A percentile compares a stretch with the other conserved stretches of the same genome.
Evolutionary conservation across 768 basidiomycete genomes (phyloP).

Genomic region (Dioszegia hungarica): DNA sequence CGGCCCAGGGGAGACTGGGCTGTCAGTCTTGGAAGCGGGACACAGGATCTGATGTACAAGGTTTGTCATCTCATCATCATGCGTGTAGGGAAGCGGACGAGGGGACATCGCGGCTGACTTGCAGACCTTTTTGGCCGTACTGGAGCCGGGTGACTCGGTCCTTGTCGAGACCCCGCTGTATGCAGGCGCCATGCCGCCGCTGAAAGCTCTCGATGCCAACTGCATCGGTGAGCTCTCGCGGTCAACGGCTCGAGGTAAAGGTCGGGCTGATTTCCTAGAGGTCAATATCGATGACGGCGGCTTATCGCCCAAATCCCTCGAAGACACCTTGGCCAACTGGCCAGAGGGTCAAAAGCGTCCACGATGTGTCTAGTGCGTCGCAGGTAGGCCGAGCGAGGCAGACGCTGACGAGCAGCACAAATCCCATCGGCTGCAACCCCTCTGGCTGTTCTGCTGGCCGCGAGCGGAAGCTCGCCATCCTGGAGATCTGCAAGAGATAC

Average conservation of each 20-base stretch:
- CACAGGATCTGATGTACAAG: slow-evolving; percentile 86
- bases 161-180: slow-evolving; percentile 62
- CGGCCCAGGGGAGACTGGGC: slow-evolving; percentile 63
- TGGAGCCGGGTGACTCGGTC: slow-evolving; percentile 73
- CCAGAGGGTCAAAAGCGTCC: slow-evolving; percentile 66
- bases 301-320: slow-evolving; percentile 59
- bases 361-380: slow-evolving; percentile 71
- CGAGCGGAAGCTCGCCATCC: slow-evolving; percentile 63
- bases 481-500: slow-evolving; percentile 66
- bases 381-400: not conserved
- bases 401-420: slow-evolving; percentile 18
- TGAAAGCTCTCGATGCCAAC: slow-evolving; percentile 34
- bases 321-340: slow-evolving; percentile 68
- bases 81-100: no score
- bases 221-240: slow-evolving; percentile 42
- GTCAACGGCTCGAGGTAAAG: slow-evolving; percentile 54
- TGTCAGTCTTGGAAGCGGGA: slow-evolving; percentile 72
- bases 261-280: no score
- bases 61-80: slow-evolving; percentile 52
- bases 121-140: slow-evolving; percentile 65
- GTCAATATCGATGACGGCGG: slow-evolving; percentile 72
- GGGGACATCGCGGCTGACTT: not conserved
- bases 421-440: slow-evolving; percentile 71
- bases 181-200: slow-evolving; percentile 49
- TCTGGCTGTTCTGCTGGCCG: slow-evolving; percentile 72